Conservation (phyloP, 1,284 basidiomycete genomes). For the Ceratobasidium sp. region DNA sequence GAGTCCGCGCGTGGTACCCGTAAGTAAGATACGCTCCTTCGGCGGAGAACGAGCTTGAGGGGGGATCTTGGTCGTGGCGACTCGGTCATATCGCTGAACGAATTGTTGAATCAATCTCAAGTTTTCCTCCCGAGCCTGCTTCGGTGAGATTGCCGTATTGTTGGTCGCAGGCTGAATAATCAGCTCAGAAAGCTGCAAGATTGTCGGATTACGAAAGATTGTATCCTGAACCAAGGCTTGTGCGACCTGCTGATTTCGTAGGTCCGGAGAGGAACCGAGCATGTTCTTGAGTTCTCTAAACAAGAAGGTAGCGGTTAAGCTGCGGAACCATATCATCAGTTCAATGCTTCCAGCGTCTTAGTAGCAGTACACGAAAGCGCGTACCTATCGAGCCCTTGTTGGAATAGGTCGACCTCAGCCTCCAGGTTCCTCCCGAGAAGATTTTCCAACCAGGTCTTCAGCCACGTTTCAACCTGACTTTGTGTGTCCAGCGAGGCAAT, state of each 20-base stretch:
- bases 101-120: too few species aligned
- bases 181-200: neutral
- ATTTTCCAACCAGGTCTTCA: neutral
- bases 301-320: conserved; percentile 24
- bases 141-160: too few species aligned
- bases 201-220: neutral
- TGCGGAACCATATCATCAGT: neutral
- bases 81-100: neutral
- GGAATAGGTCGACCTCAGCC: conserved; percentile 25
- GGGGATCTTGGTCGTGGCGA: neutral
- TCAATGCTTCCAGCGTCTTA: too few species aligned
- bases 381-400: conserved; percentile 40
- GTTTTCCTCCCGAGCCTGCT: too few species aligned
- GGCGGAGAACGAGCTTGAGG: neutral
- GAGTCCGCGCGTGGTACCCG: conserved; percentile 58
- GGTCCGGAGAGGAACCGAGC: neutral
- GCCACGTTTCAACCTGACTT: neutral
- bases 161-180: neutral
- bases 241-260: neutral
- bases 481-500: neutral
- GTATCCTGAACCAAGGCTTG: neutral
- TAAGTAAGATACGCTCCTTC: conserved; percentile 54
- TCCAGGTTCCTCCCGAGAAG: neutral
- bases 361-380: too few species aligned
- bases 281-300: neutral